Evolutionary conservation across 805 yeast species (phyloP), one percentile per base, ranked within the genome.

Genomic region (Candida namnaoensis): DNA sequence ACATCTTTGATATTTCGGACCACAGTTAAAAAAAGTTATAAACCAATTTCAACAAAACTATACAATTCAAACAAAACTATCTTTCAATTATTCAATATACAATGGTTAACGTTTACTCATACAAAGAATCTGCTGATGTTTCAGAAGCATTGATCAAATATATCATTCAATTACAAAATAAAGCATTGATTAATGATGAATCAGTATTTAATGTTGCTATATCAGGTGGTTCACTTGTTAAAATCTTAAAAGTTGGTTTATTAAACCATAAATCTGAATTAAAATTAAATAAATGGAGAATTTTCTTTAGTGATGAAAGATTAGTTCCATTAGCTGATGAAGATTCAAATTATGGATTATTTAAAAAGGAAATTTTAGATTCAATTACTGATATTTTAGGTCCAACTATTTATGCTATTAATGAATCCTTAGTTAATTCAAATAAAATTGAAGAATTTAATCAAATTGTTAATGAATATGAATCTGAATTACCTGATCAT

Each of bases 271-370:
- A 60, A 24, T 65, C 63, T 12, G 52, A 68, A 43, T 71, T 81
- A 28, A 63, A 76, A 52, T 85, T 95, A 91, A 60, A 65, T 33
- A 71, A 78, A 50, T 85, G 95, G 95, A 77, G 77, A 45, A 80
- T 90, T 11, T 90, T 71, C 65, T 88, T 90, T 63, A 80, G 90
- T 49, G 98, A 90, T 58, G 98, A 90, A 66, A 76, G 98, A 62
- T 62, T 90, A 47, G 96, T 90, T 33, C 85, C 95, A 9, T 69
- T 87, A 54, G 76, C 77, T 49, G 82, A 87, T 57, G 79, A 72
- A 23, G 97, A 90, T 59, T 85, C 95, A 46, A 90, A 90, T 68
- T 88, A 76, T 57, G 91, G 93, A 5, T 71, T 82, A 40, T 85
- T 90, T 68, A 76, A 83, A 55, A 30, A 65, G 66, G 41, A 70